Evolutionary conservation across 2,329 filamentous ascomycete species (phyloP), one percentile per base, ranked within the genome.

Genomic region (Fusarium sulawesiense): DNA sequence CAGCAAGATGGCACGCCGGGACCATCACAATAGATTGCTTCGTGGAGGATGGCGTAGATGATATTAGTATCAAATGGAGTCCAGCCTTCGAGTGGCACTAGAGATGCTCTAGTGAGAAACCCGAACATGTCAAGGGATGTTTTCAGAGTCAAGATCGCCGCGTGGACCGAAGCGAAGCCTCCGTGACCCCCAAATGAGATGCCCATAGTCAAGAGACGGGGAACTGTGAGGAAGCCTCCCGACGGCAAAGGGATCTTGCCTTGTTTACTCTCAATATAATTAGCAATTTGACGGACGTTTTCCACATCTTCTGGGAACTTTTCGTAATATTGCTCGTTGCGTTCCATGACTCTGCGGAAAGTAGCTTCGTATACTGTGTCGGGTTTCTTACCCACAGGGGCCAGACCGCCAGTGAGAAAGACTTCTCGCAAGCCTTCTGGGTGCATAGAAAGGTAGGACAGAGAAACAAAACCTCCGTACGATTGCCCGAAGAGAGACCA

Each of bases 401-500:
- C 91, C 46, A 98, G 84, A 0, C 95, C 95, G 40, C 95, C 95
- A 13, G 92, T 93, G 34, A 94, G 85, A 77, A 97, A 98, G 25
- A 89, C 89, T 81, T 98, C 95, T 30, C 89, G 88, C 25, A 98
- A 80, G 2, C 92, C 92, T 60, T 93, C 87, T 0, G 93, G 93
- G 73, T 88, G 90, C 77, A 92, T 89, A 4, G 92, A 96, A 18
- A 98, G 86, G 78, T 98, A 98, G 10, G 92, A 95, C 34, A 93
- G 84, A 49, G 86, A 87, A 76, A 94, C 93, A 79, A 97, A 98
- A 2, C 95, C 95, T 41, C 95, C 95, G 79, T 97, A 98, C 18
- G 91, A 94, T 81, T 98, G 95, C 11, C 95, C 95, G 67, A 97
- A 91, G 30, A 96, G 87, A 61, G 90, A 92, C 95, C 94, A 98